Evolutionary conservation across 2,329 filamentous ascomycete species (phyloP).

Genomic region (Colletotrichum sp.): DNA sequence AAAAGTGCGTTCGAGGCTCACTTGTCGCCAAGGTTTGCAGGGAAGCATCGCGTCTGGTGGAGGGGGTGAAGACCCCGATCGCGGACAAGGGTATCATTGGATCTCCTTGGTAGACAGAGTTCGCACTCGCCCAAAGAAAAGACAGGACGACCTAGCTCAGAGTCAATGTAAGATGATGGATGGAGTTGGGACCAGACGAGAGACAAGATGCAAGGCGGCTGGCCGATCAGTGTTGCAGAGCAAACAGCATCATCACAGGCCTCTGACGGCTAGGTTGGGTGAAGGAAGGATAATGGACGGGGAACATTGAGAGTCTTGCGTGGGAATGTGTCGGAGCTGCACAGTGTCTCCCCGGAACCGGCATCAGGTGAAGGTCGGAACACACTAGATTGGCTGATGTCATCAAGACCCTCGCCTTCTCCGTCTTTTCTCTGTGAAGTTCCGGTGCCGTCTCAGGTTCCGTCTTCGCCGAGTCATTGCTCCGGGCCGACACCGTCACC

Average conservation of each 20-base stretch:
- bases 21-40: not conserved
- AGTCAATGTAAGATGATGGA: not conserved
- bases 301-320: not conserved
- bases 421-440: not conserved
- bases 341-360: not conserved
- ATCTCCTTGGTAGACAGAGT: not conserved
- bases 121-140: not conserved
- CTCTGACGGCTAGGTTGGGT: not conserved
- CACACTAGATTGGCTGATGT: conserved; percentile 8
- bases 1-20: not conserved
- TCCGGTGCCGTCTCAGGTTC: too few species aligned
- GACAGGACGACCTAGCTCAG: not conserved
- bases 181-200: not conserved
- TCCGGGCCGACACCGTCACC: not conserved
- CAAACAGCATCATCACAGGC: not conserved
- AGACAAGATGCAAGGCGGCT: not conserved
- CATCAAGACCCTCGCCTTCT: not conserved
- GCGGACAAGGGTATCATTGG: not conserved
- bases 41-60: not conserved
- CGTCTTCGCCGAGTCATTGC: not conserved
- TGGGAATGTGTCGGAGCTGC: not conserved
- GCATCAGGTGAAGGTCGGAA: not conserved
- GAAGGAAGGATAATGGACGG: not conserved
- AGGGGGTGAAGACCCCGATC: not conserved
- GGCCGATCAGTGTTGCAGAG: not conserved